These are phyloP conservation scores for Naegleria fowleri DNA, from an alignment of 208 protist genomes.

Conservation along the genomic window DNA sequence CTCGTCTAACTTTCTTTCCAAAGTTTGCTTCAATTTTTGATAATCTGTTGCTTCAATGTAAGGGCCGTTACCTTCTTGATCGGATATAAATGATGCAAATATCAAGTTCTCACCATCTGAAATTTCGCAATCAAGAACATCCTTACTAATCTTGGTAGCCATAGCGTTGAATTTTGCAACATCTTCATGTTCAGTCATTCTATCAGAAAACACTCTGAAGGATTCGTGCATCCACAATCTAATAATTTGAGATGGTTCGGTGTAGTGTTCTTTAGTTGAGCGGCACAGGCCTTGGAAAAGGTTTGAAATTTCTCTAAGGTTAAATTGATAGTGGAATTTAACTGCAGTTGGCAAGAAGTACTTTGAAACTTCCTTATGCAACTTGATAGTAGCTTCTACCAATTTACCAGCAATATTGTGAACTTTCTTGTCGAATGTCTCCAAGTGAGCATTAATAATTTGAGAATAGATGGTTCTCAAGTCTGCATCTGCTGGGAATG, in stretches of 20 bases:
- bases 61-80: constrained; percentile 32
- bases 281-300: constrained; percentile 87
- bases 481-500: constrained; percentile 79
- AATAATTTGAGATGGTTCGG: constrained; percentile 63
- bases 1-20: constrained; percentile 80
- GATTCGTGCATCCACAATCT: constrained; percentile 92
- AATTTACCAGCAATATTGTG: constrained; percentile 70
- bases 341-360: constrained; percentile 93
- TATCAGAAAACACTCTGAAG: constrained; percentile 91
- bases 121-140: constrained; percentile 42
- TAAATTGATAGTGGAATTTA: constrained; percentile 99
- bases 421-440: constrained; percentile 69
- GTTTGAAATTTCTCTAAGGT: constrained; percentile 94
- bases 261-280: constrained; percentile 72
- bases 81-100: constrained; percentile 43
- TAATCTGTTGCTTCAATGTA: constrained; percentile 50
- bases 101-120: constrained; percentile 43
- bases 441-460: constrained; percentile 85
- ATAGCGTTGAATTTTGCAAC: constrained; percentile 70
- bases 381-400: constrained; percentile 78
- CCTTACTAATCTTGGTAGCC: constrained; percentile 65
- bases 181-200: constrained; percentile 79
- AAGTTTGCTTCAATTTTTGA: constrained; percentile 62
- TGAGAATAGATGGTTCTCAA: constrained; percentile 86
- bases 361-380: constrained; percentile 75